Base-by-base conservation (phyloP, 139 green algal genomes). In the Chlamydomonas sphaeroides region DNA sequence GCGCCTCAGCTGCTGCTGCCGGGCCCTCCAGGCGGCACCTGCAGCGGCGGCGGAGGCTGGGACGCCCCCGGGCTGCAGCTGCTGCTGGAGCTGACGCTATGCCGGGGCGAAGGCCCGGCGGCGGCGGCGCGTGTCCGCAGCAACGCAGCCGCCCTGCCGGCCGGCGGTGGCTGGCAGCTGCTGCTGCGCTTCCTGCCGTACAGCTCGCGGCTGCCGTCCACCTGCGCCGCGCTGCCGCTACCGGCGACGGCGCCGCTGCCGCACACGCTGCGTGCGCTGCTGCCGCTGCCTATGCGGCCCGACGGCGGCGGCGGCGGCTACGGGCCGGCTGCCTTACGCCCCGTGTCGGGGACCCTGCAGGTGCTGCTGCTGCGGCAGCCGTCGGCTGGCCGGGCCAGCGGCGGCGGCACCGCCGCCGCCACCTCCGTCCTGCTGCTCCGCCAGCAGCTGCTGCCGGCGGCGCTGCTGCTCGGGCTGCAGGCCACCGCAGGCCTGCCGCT, bases 1-100 rank as follows among this genome's bases (percentile, higher is more conserved):
- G 36, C 35, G 2, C 72, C 72, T 36, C 53, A 68, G 35, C 72
- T 79, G 72, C 38, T 79, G 35, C 56, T 79, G 25, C 57, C 72
- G 21, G 72, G 17, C 8, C 5, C 51, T 30, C 51, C 51, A 4
- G 4, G 17, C 17, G 15, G 17, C 17, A 61, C 51, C 15, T 61
- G 51, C 4, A 28, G 51, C 20, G 45, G 17, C 17, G 51, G 20
- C 38, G n/a, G 59, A 38, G 10, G 57, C 72, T 8, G 25, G 30
- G 36, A 28, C 72, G 28, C 14, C 32, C 1, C 5, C 30, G 28
- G 18, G 26, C 30, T 80, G 10, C 15, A 80, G 61, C 18, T 66
- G n/a, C 30, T 21, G 59, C 59, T 66, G 59, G 59, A 2, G 49
- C 59, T 35, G 23, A 8, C 56, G 30, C n/a, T n/a, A n/a, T n/a